Evolutionary conservation across 2,329 filamentous ascomycete species (phyloP).

Genomic region (Xylariaceae sp.): DNA sequence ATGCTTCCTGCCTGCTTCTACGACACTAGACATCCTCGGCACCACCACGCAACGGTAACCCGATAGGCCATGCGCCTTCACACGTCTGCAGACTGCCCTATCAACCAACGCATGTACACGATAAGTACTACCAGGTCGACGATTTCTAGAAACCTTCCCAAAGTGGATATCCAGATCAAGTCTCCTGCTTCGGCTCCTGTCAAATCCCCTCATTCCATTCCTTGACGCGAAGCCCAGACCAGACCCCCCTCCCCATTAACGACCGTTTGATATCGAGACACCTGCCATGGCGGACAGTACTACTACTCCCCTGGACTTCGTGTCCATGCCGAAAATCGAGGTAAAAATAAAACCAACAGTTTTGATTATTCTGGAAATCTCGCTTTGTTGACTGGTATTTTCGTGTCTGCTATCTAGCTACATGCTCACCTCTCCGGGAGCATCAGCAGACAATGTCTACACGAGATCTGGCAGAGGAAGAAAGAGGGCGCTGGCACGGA

Average conservation of each 20-base stretch:
- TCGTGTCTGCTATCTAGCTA: neutral
- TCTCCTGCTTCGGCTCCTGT: neutral
- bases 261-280: neutral
- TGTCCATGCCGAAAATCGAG: slow-evolving; percentile 24
- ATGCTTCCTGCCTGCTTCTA: too few species aligned
- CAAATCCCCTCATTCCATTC: neutral
- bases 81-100: neutral
- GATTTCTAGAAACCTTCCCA: slow-evolving; percentile 14
- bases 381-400: neutral
- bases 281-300: slow-evolving; percentile 1
- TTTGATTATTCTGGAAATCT: neutral
- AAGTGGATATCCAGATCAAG: neutral
- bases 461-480: slow-evolving; percentile 66
- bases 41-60: neutral
- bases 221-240: neutral
- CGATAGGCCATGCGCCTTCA: neutral
- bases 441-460: slow-evolving; percentile 66
- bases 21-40: too few species aligned
- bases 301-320: slow-evolving; percentile 14
- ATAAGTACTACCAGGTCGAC: neutral
- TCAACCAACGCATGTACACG: neutral
- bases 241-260: too few species aligned
- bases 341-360: slow-evolving; percentile 6
- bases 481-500: slow-evolving; percentile 47
- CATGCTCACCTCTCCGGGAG: slow-evolving; percentile 14